These are phyloP conservation scores for Trametes versicolor DNA, from an alignment of 1,284 basidiomycete genomes.

Conservation along the genomic window DNA sequence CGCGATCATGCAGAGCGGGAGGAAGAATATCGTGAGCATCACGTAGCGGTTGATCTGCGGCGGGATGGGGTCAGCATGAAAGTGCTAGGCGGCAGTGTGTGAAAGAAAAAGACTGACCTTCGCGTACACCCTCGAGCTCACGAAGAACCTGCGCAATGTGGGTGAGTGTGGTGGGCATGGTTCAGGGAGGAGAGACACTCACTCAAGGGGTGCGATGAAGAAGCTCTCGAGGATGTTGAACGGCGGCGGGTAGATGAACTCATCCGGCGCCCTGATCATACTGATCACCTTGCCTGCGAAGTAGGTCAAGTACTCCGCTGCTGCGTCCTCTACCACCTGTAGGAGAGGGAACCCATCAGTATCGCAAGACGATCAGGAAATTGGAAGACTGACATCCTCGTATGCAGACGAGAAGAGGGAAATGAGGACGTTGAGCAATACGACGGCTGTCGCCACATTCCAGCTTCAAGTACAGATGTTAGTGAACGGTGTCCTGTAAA, in stretches of 20 bases:
- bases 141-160: conserved; percentile 52
- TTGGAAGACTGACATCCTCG: conserved; percentile 69
- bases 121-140: conserved; percentile 62
- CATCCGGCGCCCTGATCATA: conserved; percentile 88
- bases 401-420: conserved; percentile 95
- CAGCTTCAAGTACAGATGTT: conserved; percentile 57
- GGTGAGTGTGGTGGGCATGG: background rate
- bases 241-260: conserved; percentile 76
- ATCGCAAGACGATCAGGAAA: background rate
- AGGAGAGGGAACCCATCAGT: background rate
- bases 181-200: conserved; percentile 41
- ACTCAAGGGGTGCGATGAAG: conserved; percentile 89
- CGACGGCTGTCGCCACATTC: conserved; percentile 88
- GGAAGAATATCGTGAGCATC: conserved; percentile 83
- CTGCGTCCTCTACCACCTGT: conserved; percentile 69
- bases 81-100: conserved; percentile 14
- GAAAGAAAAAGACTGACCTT: conserved; percentile 61
- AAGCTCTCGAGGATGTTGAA: conserved; percentile 90
- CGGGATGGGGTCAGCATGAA: background rate
- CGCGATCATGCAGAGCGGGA: conserved; percentile 81
- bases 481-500: conserved; percentile 5
- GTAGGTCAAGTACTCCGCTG: conserved; percentile 88
- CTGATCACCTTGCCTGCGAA: conserved; percentile 87
- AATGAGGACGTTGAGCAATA: conserved; percentile 94
- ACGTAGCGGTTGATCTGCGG: conserved; percentile 76